These are phyloP conservation scores for Termitomyces sp. DNA, from an alignment of 768 basidiomycete species.

Conservation along the genomic window DNA sequence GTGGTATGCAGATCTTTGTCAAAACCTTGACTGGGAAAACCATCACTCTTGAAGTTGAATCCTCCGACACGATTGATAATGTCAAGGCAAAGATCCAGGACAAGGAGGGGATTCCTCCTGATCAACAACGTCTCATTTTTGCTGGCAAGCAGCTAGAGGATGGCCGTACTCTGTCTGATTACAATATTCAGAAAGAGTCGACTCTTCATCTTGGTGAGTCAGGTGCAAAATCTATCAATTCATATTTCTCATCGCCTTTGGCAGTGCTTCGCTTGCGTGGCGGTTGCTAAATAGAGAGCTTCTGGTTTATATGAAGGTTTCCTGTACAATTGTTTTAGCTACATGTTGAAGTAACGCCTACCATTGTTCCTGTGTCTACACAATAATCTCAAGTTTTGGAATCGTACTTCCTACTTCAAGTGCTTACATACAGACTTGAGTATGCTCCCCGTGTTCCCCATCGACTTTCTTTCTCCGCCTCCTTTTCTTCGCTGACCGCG, in stretches of 20 bases:
- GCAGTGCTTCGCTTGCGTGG: conserved; percentile 76
- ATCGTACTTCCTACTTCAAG: not conserved
- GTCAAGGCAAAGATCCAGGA: conserved; percentile 82
- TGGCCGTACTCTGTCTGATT: conserved; percentile 83
- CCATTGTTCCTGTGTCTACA: not conserved
- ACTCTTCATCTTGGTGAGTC: conserved; percentile 53
- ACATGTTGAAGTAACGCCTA: no score
- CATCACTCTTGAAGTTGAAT: conserved; percentile 91
- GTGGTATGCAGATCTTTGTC: conserved; percentile 90
- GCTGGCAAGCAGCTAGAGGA: conserved; percentile 95
- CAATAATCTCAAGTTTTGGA: not conserved
- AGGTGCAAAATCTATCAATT: not conserved
- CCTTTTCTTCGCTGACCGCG: conserved; percentile 19
- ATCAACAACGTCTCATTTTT: conserved; percentile 88
- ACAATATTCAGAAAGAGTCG: conserved; percentile 80
- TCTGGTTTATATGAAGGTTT: not conserved
- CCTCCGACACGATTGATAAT: conserved; percentile 90
- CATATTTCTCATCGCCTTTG: not conserved
- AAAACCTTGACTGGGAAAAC: conserved; percentile 90
- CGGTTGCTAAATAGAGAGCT: conserved; percentile 39
- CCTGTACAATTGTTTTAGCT: not conserved
- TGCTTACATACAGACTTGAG: no score
- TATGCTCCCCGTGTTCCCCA: not conserved
- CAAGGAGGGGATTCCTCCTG: conserved; percentile 79
- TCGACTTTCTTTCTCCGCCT: conserved; percentile 17